Conservation (phyloP, 2,329 filamentous ascomycete species). For the Arthrobotrys conoides region DNA sequence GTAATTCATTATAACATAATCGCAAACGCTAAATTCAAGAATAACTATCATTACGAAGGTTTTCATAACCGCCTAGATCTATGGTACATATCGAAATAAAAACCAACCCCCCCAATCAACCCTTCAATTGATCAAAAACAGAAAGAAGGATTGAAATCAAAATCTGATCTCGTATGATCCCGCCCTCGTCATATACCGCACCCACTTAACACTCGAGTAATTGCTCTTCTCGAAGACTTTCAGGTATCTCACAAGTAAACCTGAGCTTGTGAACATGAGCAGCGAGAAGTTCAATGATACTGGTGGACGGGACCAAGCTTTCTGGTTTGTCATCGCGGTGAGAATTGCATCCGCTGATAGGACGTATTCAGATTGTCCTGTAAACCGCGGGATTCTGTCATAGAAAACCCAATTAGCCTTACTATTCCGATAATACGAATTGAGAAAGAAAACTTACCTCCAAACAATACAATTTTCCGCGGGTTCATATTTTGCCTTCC, state of each 20-base stretch:
- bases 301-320: constrained; percentile 94
- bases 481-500: constrained; percentile 98
- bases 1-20: constrained; percentile 8
- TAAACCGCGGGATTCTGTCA: constrained; percentile 84
- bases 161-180: constrained; percentile 97
- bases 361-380: constrained; percentile 96
- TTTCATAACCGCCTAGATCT: constrained; percentile 18
- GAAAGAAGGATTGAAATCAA: background rate
- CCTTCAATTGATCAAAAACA: background rate
- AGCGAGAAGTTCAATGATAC: constrained; percentile 92
- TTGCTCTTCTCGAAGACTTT: constrained; percentile 99
- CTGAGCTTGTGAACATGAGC: constrained; percentile 98
- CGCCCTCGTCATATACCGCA: constrained; percentile 97
- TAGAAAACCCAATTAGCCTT: constrained; percentile 9
- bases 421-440: background rate
- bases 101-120: background rate
- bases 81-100: constrained; percentile 5
- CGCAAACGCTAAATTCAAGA: constrained; percentile 11
- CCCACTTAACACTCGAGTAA: constrained; percentile 99
- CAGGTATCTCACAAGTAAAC: constrained; percentile 89
- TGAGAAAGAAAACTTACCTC: constrained; percentile 72
- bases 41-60: constrained; percentile 7
- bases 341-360: constrained; percentile 92
- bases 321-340: constrained; percentile 98
- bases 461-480: constrained; percentile 98